Evolutionary conservation across 768 basidiomycete species (phyloP).

Genomic region (Leccinellum luteum): DNA sequence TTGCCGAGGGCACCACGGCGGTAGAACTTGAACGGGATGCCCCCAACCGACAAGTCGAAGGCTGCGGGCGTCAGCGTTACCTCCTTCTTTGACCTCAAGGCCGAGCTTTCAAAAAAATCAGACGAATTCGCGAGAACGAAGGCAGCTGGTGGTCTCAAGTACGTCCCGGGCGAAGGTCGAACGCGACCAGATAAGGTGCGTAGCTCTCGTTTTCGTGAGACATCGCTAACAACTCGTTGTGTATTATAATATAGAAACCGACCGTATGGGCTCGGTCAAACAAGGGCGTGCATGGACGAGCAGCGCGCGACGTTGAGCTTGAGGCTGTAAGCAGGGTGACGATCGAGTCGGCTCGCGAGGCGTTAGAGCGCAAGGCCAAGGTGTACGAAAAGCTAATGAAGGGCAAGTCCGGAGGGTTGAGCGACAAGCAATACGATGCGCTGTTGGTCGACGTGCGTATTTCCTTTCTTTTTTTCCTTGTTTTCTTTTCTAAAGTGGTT

Average conservation of each 20-base stretch:
- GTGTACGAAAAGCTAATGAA: slow-evolving; percentile 76
- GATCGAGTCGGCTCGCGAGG: slow-evolving; percentile 66
- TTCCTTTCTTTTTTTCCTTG: background rate
- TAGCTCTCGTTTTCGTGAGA: background rate
- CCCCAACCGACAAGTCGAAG: slow-evolving; percentile 54
- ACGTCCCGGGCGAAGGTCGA: slow-evolving; percentile 54
- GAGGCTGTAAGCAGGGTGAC: slow-evolving; percentile 69
- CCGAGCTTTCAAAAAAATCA: slow-evolving; percentile 45
- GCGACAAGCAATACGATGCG: slow-evolving; percentile 67
- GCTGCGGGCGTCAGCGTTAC: slow-evolving; percentile 67
- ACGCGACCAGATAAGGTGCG: slow-evolving; percentile 71
- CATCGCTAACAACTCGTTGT: background rate
- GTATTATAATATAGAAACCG: slow-evolving; percentile 53
- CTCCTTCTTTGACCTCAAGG: slow-evolving; percentile 83
- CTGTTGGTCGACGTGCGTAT: slow-evolving; percentile 74
- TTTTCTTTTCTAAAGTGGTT: background rate
- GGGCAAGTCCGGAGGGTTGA: slow-evolving; percentile 77
- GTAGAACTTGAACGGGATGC: too few species aligned
- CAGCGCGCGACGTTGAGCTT: slow-evolving; percentile 64
- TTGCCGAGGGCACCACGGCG: too few species aligned
- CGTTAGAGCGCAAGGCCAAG: slow-evolving; percentile 73
- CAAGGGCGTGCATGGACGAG: slow-evolving; percentile 65
- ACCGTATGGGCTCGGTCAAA: slow-evolving; percentile 76
- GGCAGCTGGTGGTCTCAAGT: slow-evolving; percentile 48
- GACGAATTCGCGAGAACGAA: slow-evolving; percentile 67